These are phyloP conservation scores for Salvia hispanica DNA, from an alignment of 257 asterid genomes.

Conservation along the genomic window DNA sequence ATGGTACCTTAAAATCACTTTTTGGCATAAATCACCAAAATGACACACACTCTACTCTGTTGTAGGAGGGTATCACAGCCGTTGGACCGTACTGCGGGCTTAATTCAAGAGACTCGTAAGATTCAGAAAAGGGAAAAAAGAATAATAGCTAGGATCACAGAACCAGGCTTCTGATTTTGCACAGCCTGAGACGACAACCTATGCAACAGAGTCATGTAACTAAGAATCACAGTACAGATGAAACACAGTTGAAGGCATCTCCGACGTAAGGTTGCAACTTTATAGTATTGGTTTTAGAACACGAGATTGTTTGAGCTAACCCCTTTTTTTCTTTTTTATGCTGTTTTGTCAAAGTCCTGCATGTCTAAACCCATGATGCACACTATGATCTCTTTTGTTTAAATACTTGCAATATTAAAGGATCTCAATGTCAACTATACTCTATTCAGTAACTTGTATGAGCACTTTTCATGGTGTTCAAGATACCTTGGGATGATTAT, in stretches of 20 bases:
- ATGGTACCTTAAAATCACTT: constrained; percentile 16
- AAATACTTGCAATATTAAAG: constrained; percentile 12
- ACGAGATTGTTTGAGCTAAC: constrained; percentile 11
- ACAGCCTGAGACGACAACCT: constrained; percentile 49
- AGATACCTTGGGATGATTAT: constrained; percentile 19
- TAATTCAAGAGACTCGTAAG: constrained; percentile 94
- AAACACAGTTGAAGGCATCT: constrained; percentile 95
- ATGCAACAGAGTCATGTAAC: constrained; percentile 45
- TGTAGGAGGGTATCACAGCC: constrained; percentile 89
- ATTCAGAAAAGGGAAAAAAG: constrained; percentile 81
- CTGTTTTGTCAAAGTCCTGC: constrained; percentile 19
- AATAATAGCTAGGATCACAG: constrained; percentile 50
- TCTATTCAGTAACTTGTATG: constrained; percentile 13
- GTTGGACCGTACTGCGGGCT: constrained; percentile 95
- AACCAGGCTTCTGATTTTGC: constrained; percentile 50
- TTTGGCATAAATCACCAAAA: constrained; percentile 16
- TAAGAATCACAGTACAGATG: constrained; percentile 60
- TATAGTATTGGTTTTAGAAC: constrained; percentile 53
- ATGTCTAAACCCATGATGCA: constrained; percentile 6
- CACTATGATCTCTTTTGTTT: constrained; percentile 8
- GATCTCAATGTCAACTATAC: constrained; percentile 16
- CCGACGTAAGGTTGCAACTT: constrained; percentile 98
- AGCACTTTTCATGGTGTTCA: background rate
- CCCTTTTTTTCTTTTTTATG: constrained; percentile 13
- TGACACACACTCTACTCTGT: constrained; percentile 18